phyloP scores from a whole-genome alignment of 2,329 filamentous ascomycete species.

The Paracoccidioides brasiliensis region DNA sequence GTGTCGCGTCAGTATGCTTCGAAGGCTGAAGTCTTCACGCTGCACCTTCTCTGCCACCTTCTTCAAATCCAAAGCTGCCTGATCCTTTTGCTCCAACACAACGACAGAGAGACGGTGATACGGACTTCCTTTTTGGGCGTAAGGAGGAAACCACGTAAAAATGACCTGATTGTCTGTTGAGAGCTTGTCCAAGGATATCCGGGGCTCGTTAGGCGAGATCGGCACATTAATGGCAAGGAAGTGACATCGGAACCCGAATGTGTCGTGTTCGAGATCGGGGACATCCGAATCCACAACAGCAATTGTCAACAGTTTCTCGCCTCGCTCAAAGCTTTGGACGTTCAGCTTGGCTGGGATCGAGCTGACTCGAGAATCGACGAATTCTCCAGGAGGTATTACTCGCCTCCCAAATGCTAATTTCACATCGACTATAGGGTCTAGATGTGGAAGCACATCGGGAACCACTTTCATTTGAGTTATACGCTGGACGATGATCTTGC shows the following conservation, averaged over 20 bases:
- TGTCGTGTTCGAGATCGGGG: conserved; percentile 60
- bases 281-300: conserved; percentile 85
- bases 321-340: conserved; percentile 73
- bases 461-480: conserved; percentile 76
- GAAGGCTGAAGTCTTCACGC: conserved; percentile 60
- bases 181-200: conserved; percentile 52
- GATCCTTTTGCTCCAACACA: conserved; percentile 64
- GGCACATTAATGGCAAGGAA: conserved; percentile 66
- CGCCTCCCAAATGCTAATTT: conserved; percentile 64
- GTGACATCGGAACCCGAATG: conserved; percentile 71
- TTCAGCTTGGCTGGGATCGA: conserved; percentile 61
- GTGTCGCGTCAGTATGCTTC: conserved; percentile 60
- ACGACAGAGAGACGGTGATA: conserved; percentile 84
- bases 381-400: conserved; percentile 60
- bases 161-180: conserved; percentile 52
- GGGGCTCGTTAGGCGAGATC: conserved; percentile 48
- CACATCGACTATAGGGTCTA: conserved; percentile 68
- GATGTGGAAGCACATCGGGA: conserved; percentile 71
- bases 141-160: conserved; percentile 70
- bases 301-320: conserved; percentile 69
- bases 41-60: conserved; percentile 38
- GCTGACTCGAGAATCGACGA: conserved; percentile 61
- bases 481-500: conserved; percentile 68
- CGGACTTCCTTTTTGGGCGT: conserved; percentile 75
- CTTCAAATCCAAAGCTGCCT: conserved; percentile 44